Evolutionary conservation across 148 eudicot genomes (phyloP).

Genomic region (Limonium bicolor): DNA sequence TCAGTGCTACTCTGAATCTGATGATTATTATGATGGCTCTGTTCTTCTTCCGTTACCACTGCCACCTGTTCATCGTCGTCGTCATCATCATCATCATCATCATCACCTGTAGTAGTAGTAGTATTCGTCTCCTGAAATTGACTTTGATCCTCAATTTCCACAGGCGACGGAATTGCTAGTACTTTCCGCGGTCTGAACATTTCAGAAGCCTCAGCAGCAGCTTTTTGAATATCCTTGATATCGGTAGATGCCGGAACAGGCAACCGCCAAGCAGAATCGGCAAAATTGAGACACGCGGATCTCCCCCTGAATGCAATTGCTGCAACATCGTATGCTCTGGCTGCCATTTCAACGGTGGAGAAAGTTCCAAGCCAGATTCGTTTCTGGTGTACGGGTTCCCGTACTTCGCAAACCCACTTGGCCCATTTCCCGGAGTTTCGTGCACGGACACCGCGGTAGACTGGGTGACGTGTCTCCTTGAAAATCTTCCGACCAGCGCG

Average conservation of each 20-base stretch:
- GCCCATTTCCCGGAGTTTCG: slow-evolving; percentile 73
- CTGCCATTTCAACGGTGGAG: slow-evolving; percentile 72
- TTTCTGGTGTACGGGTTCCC: slow-evolving; percentile 55
- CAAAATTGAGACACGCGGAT: slow-evolving; percentile 56
- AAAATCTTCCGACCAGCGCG: slow-evolving; percentile 68
- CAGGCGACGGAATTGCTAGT: background rate
- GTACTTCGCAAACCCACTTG: slow-evolving; percentile 79
- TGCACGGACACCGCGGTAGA: slow-evolving; percentile 58
- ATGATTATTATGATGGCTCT: background rate
- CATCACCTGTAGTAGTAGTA: too few relatives aligned
- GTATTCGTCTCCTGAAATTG: too few relatives aligned
- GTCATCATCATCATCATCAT: too few relatives aligned
- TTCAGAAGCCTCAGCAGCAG: slow-evolving; percentile 58
- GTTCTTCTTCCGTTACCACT: background rate
- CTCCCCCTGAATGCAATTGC: slow-evolving; percentile 45
- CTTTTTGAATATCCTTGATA: slow-evolving; percentile 47
- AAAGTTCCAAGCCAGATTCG: slow-evolving; percentile 79
- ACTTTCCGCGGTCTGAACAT: slow-evolving; percentile 19
- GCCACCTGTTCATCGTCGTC: too few relatives aligned
- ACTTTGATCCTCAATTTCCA: too few relatives aligned
- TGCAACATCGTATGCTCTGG: slow-evolving; percentile 78
- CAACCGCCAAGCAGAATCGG: slow-evolving; percentile 59
- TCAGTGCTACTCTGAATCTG: too few relatives aligned
- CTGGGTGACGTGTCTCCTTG: slow-evolving; percentile 70
- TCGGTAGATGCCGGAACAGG: slow-evolving; percentile 32